phyloP scores from a whole-genome alignment of 352 stramenopile genomes.

The Phytopythium chamaehyphon region DNA sequence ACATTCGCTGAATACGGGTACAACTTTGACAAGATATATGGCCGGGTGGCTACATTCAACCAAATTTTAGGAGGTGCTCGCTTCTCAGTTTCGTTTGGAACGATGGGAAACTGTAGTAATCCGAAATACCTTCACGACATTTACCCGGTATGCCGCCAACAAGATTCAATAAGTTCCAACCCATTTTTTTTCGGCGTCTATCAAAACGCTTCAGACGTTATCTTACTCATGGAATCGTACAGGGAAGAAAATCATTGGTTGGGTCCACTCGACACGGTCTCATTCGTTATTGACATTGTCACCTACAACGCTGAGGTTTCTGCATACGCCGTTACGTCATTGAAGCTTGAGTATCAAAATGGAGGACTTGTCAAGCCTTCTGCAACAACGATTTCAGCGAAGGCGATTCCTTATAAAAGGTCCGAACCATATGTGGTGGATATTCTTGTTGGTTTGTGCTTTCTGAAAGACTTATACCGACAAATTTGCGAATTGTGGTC shows the following conservation, averaged over 20 bases:
- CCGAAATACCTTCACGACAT: slow-evolving; percentile 21
- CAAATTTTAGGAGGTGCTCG: slow-evolving; percentile 31
- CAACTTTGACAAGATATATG: too few relatives aligned
- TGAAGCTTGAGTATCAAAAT: slow-evolving; percentile 30
- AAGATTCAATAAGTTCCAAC: slow-evolving; percentile 10
- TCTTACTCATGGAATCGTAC: slow-evolving; percentile 12
- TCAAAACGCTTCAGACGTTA: slow-evolving; percentile 20
- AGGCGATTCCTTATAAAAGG: slow-evolving; percentile 13
- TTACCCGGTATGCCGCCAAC: slow-evolving; percentile 36
- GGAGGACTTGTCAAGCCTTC: slow-evolving; percentile 30
- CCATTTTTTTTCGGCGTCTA: slow-evolving; percentile 26
- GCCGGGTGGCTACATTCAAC: slow-evolving; percentile 25
- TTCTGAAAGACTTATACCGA: slow-evolving; percentile 12
- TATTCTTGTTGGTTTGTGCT: slow-evolving; percentile 15
- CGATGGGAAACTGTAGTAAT: slow-evolving; percentile 6
- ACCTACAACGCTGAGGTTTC: slow-evolving; percentile 43
- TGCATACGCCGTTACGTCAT: slow-evolving; percentile 26
- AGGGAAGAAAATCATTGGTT: slow-evolving; percentile 29
- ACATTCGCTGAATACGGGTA: slow-evolving; percentile 17
- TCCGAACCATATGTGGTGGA: slow-evolving; percentile 12
- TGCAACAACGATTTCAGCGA: slow-evolving; percentile 16
- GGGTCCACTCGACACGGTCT: slow-evolving; percentile 21
- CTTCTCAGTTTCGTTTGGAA: slow-evolving; percentile 17
- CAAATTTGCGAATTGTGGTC: slow-evolving; percentile 11
- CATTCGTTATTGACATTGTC: slow-evolving; percentile 37